A percentile compares a stretch with the other conserved stretches of the same genome.
These are phyloP conservation scores for Platismatia glauca DNA, from an alignment of 495 filamentous ascomycete species.

Conservation along the genomic window DNA sequence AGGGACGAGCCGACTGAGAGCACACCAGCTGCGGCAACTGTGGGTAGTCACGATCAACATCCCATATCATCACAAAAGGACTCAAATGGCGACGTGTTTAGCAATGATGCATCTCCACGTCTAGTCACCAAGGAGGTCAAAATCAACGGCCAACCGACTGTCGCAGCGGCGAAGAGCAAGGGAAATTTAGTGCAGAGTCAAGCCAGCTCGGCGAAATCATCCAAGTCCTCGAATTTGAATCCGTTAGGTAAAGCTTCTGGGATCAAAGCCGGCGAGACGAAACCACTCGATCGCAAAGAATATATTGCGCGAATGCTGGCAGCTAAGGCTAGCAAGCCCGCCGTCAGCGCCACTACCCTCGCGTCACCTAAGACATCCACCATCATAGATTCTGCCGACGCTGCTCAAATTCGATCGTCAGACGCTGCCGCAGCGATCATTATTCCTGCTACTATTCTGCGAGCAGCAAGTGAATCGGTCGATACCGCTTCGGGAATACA, in stretches of 20 bases:
- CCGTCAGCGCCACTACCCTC: conserved; percentile 14
- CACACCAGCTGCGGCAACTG: neutral
- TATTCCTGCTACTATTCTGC: neutral
- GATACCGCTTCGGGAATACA: neutral
- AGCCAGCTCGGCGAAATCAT: neutral
- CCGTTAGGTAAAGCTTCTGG: neutral
- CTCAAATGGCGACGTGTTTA: neutral
- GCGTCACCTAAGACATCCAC: conserved; percentile 16
- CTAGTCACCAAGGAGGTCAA: neutral
- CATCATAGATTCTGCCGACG: neutral
- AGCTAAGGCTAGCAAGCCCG: conserved; percentile 40
- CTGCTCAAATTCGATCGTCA: neutral
- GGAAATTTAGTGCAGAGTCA: neutral
- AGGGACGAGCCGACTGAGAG: neutral
- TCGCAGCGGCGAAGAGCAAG: neutral
- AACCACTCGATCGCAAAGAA: conserved; percentile 64
- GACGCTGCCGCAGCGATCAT: neutral
- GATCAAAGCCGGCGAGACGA: conserved; percentile 25
- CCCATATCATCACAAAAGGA: neutral
- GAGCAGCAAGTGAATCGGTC: conserved; percentile 4
- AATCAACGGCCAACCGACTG: neutral
- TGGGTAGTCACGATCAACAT: neutral
- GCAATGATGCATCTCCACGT: neutral
- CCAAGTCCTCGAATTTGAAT: neutral
- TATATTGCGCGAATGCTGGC: conserved; percentile 67